A percentile compares a stretch with the other conserved stretches of the same genome.
Conservation (phyloP, 768 basidiomycete genomes). For the Agaricus blazei region DNA sequence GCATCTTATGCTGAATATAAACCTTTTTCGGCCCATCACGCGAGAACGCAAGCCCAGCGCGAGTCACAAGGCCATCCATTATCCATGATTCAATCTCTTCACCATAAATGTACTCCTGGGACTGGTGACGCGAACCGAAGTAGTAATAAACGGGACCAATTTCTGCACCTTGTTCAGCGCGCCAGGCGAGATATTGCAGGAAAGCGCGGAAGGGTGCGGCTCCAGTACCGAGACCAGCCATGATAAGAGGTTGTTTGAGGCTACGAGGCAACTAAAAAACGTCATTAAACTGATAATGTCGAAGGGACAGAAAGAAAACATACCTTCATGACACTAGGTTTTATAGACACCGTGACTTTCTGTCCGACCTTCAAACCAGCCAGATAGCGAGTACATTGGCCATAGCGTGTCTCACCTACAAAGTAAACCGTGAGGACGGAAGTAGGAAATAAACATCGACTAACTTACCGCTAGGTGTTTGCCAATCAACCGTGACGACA, state of each 20-base stretch:
- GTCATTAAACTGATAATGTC: slow-evolving; percentile 5
- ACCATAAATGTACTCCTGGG: slow-evolving; percentile 95
- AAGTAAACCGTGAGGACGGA: slow-evolving; percentile 3
- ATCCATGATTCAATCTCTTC: slow-evolving; percentile 96
- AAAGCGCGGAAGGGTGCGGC: slow-evolving; percentile 99
- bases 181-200: slow-evolving; percentile 90
- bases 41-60: slow-evolving; percentile 94
- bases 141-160: slow-evolving; percentile 97
- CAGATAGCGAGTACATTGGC: slow-evolving; percentile 96
- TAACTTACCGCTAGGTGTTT: slow-evolving; percentile 69
- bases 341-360: slow-evolving; percentile 95
- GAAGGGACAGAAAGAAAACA: slow-evolving; percentile 13
- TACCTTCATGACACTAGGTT: slow-evolving; percentile 99
- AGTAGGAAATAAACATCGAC: not conserved
- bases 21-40: slow-evolving; percentile 90
- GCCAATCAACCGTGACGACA: slow-evolving; percentile 96
- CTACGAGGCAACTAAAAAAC: slow-evolving; percentile 69
- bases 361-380: slow-evolving; percentile 78
- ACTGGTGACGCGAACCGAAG: slow-evolving; percentile 95
- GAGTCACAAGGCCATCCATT: slow-evolving; percentile 75
- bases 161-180: slow-evolving; percentile 66
- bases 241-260: slow-evolving; percentile 87
- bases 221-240: slow-evolving; percentile 98
- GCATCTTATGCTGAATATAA: slow-evolving; percentile 99
- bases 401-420: slow-evolving; percentile 71